Evolutionary conservation across 192 early-diverging fungal species (phyloP), one percentile per base, ranked within the genome.

Genomic region (Entomortierella lignicola): DNA sequence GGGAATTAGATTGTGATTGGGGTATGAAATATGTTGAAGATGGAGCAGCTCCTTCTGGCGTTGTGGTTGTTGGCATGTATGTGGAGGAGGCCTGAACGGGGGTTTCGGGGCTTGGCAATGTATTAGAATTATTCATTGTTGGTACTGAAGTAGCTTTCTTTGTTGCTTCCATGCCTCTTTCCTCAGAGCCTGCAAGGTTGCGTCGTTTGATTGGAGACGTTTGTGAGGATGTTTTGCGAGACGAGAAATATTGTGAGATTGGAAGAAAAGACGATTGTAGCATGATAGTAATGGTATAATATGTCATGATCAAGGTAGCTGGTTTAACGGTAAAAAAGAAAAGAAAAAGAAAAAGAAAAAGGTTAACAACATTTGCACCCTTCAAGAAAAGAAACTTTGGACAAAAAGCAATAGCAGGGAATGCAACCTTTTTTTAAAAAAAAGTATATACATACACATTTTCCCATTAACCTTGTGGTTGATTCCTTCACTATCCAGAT

Each of bases 391-490:
- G n/a, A n/a, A n/a, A n/a, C n/a, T n/a, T n/a, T n/a, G n/a, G n/a
- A n/a, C n/a, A n/a, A n/a, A n/a, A n/a, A n/a, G n/a, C n/a, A n/a
- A n/a, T n/a, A n/a, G n/a, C n/a, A n/a, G n/a, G n/a, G n/a, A n/a
- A n/a, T n/a, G n/a, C n/a, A 37, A 37, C 34, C 34, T 37, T 37
- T 37, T 37, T 4, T 37, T 7, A 37, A 37, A 37, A 37, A 37
- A 37, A 37, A 37, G 10, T 7, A 37, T 4, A 47, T 11, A 47
- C 44, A 20, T 47, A 47, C 44, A 4, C 44, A 47, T 47, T 47
- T 47, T 54, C 58, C 75, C 75, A 30, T 79, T 79, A 51, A 79
- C 39, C 34, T 79, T 79, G 55, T 79, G 75, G 47, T 79, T 79
- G 39, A 79, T 30, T 23, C 66, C 67, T 17, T 26, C 48, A 4